These are phyloP conservation scores for Fraxinus latifolia DNA, from an alignment of 305 asterid species.

Conservation along the genomic window DNA sequence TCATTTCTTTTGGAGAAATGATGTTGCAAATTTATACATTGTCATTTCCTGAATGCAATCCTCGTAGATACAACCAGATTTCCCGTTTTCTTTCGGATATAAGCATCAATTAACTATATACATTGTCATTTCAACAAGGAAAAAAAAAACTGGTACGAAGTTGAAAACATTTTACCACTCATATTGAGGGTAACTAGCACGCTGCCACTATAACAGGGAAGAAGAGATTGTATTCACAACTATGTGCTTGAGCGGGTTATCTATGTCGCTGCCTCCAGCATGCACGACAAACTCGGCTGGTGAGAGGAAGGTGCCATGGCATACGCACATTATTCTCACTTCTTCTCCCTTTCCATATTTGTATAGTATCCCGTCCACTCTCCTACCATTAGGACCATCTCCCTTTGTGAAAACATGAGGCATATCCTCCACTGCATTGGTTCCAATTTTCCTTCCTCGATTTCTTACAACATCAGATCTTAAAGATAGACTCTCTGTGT, in stretches of 20 bases:
- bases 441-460: constrained; percentile 37
- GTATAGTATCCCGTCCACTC: constrained; percentile 87
- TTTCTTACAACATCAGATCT: constrained; percentile 28
- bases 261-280: constrained; percentile 69
- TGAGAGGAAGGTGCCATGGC: constrained; percentile 83
- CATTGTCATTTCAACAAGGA: neutral
- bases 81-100: constrained; percentile 24
- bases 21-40: too few species aligned
- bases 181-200: neutral
- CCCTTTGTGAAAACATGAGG: constrained; percentile 89
- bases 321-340: constrained; percentile 87
- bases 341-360: constrained; percentile 76
- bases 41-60: too few species aligned
- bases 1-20: too few species aligned
- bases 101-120: constrained; percentile 25
- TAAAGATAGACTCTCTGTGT: constrained; percentile 35
- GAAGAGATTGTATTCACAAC: constrained; percentile 70
- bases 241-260: constrained; percentile 80
- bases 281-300: constrained; percentile 83
- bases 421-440: constrained; percentile 58
- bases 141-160: neutral
- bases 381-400: constrained; percentile 77
- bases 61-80: neutral
- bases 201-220: constrained; percentile 33
- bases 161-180: constrained; percentile 1